Conservation (phyloP, 2,329 filamentous ascomycete genomes). For the Cordyceps fumosorosea region DNA sequence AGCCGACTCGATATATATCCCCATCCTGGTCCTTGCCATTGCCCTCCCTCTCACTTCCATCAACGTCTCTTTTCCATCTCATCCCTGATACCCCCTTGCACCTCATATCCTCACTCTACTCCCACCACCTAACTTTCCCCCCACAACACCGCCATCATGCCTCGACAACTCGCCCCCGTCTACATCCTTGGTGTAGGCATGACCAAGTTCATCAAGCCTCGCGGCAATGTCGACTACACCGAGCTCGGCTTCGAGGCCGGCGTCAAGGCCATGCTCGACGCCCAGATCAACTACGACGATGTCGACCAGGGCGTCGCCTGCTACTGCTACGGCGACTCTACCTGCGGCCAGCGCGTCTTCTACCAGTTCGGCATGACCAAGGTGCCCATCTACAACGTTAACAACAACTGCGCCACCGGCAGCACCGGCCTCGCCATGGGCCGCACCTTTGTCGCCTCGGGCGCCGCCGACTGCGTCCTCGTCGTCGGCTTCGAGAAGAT, state of each 20-base stretch:
- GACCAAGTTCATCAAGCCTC: constrained; percentile 98
- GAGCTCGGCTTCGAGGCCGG: constrained; percentile 91
- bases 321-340: constrained; percentile 95
- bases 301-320: constrained; percentile 94
- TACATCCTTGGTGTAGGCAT: constrained; percentile 97
- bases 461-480: constrained; percentile 79
- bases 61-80: constrained; percentile 6
- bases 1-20: constrained; percentile 7
- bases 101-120: no score
- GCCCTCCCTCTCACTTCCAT: neutral
- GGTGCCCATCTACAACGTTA: constrained; percentile 96
- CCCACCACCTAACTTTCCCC: neutral
- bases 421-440: constrained; percentile 83
- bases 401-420: constrained; percentile 98
- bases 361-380: constrained; percentile 98
- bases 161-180: constrained; percentile 45
- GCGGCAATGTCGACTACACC: constrained; percentile 89
- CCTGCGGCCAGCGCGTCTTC: constrained; percentile 92
- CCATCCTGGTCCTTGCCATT: neutral
- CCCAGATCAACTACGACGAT: constrained; percentile 92
- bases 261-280: constrained; percentile 77
- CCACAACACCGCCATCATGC: constrained; percentile 31
- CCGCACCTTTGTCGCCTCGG: constrained; percentile 69
- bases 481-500: constrained; percentile 98
- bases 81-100: neutral